A percentile compares a stretch with the other conserved stretches of the same genome.
Conservation (phyloP, 179 eudicot species). For the Amaranthus tricolor region DNA sequence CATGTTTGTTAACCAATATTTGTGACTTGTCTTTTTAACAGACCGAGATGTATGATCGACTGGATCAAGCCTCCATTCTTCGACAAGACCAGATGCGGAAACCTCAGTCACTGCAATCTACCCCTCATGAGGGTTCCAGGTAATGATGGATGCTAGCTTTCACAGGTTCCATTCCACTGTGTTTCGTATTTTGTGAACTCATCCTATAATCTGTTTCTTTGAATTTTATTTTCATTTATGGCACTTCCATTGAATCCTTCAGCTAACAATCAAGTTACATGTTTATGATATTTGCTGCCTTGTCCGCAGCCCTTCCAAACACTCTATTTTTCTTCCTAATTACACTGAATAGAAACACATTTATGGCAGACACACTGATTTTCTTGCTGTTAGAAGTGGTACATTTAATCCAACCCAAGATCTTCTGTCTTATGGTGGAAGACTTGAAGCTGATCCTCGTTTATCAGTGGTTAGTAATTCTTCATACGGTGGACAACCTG, state of each 20-base stretch:
- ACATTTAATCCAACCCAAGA: conserved; percentile 63
- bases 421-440: conserved; percentile 65
- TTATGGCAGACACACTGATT: conserved; percentile 99
- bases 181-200: background rate
- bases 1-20: background rate
- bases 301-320: conserved; percentile 22
- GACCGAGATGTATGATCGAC: conserved; percentile 75
- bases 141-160: conserved; percentile 29
- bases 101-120: conserved; percentile 68
- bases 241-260: conserved; percentile 8
- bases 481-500: conserved; percentile 61
- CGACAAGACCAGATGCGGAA: conserved; percentile 68
- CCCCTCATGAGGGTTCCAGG: conserved; percentile 80
- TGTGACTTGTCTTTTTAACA: conserved; percentile 28
- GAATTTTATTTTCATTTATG: background rate
- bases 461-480: conserved; percentile 51
- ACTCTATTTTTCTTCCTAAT: conserved; percentile 26
- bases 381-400: conserved; percentile 72
- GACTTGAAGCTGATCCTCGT: conserved; percentile 72
- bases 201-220: background rate
- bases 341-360: conserved; percentile 69
- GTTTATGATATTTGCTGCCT: conserved; percentile 19
- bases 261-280: conserved; percentile 7
- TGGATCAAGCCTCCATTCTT: conserved; percentile 62
- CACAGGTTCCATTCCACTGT: background rate